Base-by-base conservation (phyloP, 805 yeast species). In the Candida sakaeoensis region DNA sequence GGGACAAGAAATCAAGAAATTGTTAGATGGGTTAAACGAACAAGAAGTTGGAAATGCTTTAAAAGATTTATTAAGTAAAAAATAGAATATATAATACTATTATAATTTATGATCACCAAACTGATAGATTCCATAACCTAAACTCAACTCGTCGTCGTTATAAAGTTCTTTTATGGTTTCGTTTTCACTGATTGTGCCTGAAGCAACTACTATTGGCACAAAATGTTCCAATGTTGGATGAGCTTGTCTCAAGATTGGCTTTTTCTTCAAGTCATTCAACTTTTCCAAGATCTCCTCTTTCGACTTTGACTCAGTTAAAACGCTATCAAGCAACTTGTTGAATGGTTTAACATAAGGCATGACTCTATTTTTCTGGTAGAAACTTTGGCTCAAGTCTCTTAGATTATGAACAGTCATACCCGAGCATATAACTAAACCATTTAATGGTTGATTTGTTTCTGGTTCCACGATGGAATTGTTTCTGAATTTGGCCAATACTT, bases 331-430 rank as follows among this genome's bases (percentile, higher is more conserved):
- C 5, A 75, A 42, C 2, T 56, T 48, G 48, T 78, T 78, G 60
- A 85, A 84, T 24, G 71, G 70, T 26, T 57, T 54, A 5, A 63
- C 76, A 53, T 83, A 84, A 2, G 80, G 75, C 33, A 67, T 56
- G 5, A 42, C 46, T 18, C 30, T 36, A 8, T 52, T 53, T 9
- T 53, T 53, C 14, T 37, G 31, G 5, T 30, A 18, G 26, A 48
- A 33, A 2, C 52, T 46, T 15, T 22, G 18, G 2, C 76, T 65
- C 16, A 77, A 35, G 42, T 83, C 89, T 26, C 77, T 46, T 31
- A 85, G 65, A 52, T 85, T 86, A 58, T 85, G 95, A 16, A 84
- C 93, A 5, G 87, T 70, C 85, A 83, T 82, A 3, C 95, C 95
- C 1, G 90, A 82, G 39, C 79, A 73, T 4, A 85, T 56, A 2